Percentiles rank a stretch among this genome's conserved stretches.
These are phyloP conservation scores for Amanita muscaria DNA, from an alignment of 768 basidiomycete species.

Conservation along the genomic window DNA sequence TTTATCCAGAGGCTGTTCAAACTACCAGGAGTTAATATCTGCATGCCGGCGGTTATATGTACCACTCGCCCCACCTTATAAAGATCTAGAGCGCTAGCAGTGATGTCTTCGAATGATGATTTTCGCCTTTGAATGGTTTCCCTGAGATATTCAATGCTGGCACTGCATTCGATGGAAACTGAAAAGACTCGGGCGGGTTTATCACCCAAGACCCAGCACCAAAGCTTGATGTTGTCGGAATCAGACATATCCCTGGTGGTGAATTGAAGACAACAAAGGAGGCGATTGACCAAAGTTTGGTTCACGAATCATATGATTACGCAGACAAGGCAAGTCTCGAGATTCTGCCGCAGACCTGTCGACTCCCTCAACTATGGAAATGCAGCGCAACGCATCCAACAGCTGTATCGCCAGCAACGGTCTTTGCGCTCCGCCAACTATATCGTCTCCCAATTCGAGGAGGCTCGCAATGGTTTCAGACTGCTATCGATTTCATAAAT, in stretches of 20 bases:
- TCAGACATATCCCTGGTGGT: too few species aligned
- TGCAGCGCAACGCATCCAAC: constrained; percentile 41
- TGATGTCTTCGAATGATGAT: too few species aligned
- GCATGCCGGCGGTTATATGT: neutral
- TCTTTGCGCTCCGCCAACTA: constrained; percentile 32
- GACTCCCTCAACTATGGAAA: constrained; percentile 13
- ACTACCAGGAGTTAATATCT: too few species aligned
- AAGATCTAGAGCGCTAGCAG: too few species aligned
- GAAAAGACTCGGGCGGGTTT: constrained; percentile 10
- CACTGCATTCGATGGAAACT: constrained; percentile 4
- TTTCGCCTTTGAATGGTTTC: too few species aligned
- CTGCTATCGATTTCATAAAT: constrained; percentile 42
- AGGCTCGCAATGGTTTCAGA: constrained; percentile 32
- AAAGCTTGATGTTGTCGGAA: too few species aligned
- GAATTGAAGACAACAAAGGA: too few species aligned
- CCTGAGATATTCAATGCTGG: neutral
- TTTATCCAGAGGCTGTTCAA: neutral
- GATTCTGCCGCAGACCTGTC: constrained; percentile 9
- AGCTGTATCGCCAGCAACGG: constrained; percentile 33
- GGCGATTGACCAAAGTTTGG: too few species aligned
- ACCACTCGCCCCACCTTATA: neutral
- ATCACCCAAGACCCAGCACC: constrained; percentile 20
- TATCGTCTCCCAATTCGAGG: constrained; percentile 35
- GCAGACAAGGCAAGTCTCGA: too few species aligned
- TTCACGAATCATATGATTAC: too few species aligned